Conservation (phyloP, 257 asterid species). For the Verbena officinalis region DNA sequence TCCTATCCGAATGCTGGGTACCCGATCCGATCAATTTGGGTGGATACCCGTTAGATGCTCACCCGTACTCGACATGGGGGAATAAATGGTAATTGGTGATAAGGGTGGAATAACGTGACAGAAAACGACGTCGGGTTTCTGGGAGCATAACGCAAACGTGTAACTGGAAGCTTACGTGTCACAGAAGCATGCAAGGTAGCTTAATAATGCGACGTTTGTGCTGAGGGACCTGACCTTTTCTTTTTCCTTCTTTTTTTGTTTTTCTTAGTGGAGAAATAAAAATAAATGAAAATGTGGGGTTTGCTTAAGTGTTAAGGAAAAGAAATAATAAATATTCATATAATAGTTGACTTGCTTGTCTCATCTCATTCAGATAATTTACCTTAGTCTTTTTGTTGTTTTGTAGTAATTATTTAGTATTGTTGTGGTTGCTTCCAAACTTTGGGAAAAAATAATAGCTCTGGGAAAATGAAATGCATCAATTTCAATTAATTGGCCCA, state of each 20-base stretch:
- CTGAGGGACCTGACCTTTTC: not conserved
- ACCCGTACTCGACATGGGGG: no score
- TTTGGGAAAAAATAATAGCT: not conserved
- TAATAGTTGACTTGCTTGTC: not conserved
- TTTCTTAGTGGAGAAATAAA: not conserved
- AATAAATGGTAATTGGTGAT: slow-evolving; percentile 27
- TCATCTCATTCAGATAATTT: no score
- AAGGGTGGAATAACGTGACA: slow-evolving; percentile 41
- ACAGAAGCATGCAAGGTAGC: slow-evolving; percentile 40
- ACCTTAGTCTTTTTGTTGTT: no score
- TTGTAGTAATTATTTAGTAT: not conserved
- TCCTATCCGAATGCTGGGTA: slow-evolving; percentile 42
- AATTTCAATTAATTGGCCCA: not conserved
- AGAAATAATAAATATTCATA: not conserved
- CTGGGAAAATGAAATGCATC: no score
- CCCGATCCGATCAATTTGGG: slow-evolving; percentile 34
- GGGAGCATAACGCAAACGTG: slow-evolving; percentile 26
- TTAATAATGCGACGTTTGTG: slow-evolving; percentile 52
- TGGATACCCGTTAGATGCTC: no score
- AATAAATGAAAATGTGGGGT: not conserved
- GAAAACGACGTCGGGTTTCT: slow-evolving; percentile 38
- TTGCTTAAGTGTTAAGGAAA: slow-evolving; percentile 24
- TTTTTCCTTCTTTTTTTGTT: not conserved
- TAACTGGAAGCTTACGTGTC: slow-evolving; percentile 56
- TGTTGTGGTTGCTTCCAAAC: not conserved